Conservation (phyloP, 768 basidiomycete genomes). For the Collybiopsis confluens region DNA sequence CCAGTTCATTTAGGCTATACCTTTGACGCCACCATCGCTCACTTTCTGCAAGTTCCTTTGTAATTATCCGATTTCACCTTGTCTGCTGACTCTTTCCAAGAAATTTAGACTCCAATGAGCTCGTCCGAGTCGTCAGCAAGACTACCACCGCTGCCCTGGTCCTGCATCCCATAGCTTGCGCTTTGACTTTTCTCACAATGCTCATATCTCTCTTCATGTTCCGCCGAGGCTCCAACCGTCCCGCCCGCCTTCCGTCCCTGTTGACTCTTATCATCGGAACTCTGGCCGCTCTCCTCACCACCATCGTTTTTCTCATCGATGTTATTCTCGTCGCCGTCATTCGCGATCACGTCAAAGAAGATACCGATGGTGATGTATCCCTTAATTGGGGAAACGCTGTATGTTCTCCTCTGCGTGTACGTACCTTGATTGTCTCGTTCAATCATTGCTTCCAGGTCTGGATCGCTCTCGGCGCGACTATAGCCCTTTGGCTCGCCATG, state of each 20-base stretch:
- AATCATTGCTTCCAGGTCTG: conserved; percentile 34
- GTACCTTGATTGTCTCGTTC: background rate
- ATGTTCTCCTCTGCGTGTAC: conserved; percentile 23
- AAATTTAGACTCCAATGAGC: conserved; percentile 20
- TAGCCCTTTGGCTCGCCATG: conserved; percentile 45
- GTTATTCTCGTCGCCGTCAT: conserved; percentile 44
- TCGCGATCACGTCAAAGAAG: conserved; percentile 35
- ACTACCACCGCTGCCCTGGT: conserved; percentile 45
- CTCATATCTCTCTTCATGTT: conserved; percentile 43
- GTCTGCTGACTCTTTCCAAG: background rate
- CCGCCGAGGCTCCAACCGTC: conserved; percentile 25
- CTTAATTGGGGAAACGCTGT: conserved; percentile 46
- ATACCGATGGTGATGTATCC: conserved; percentile 34
- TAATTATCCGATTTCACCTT: conserved; percentile 11
- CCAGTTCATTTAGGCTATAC: conserved; percentile 47
- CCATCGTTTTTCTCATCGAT: conserved; percentile 51
- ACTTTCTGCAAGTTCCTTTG: conserved; percentile 31
- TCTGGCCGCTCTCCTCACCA: conserved; percentile 41
- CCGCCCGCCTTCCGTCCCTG: conserved; percentile 33
- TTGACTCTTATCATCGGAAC: conserved; percentile 31
- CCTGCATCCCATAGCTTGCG: conserved; percentile 55
- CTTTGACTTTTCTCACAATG: conserved; percentile 46
- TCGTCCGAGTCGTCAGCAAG: conserved; percentile 38
- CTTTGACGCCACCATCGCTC: conserved; percentile 45
- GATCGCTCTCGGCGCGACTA: conserved; percentile 48